Evolutionary conservation across 2,329 filamentous ascomycete genomes (phyloP), one percentile per base, ranked within the genome.

Genomic region (Hysterium pulicare): DNA sequence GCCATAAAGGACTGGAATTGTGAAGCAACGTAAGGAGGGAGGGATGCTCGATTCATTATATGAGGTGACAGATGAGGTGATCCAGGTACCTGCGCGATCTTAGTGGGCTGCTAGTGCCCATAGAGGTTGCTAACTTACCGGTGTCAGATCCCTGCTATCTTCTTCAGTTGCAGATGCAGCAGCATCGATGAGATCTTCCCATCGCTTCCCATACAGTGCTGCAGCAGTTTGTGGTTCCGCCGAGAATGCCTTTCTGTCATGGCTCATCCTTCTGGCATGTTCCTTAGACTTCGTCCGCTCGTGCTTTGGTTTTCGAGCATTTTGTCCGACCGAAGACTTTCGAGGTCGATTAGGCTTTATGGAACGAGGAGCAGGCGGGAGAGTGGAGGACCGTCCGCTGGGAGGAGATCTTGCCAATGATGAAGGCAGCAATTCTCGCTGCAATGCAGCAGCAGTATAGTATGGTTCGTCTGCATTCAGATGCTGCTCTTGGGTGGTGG

Each of bases 151-250:
- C 61, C 79, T 72, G 52, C 90, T 90, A 64, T 95, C 89, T 61
- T 93, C 91, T 70, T 95, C 90, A 3, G 89, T 94, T 21, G 90
- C 90, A 48, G 89, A 95, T 23, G 91, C 90, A 41, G 87, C 91
- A 40, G 91, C 91, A 68, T 96, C 90, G 51, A 97, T 94, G 47
- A 97, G 76, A 67, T 97, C 91, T 68, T 95, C 89, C 93, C 91
- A 97, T 58, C 91, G 79, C 71, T 93, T 95, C 51, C 88, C 90
- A 69, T 87, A 82, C 37, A 78, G 73, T 56, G 77, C 80, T 15
- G 78, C 86, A 46, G 86, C 84, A 16, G 81, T 82, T 43, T 84
- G 80, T 19, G 90, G 90, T 67, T 96, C 91, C 32, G 87, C 87
- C 13, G 89, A 95, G 53, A 87, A 79, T 42, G 89, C 87, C 69